Base-by-base conservation (phyloP, 371 early-diverging fungal genomes). In the Mucor piriformis region DNA sequence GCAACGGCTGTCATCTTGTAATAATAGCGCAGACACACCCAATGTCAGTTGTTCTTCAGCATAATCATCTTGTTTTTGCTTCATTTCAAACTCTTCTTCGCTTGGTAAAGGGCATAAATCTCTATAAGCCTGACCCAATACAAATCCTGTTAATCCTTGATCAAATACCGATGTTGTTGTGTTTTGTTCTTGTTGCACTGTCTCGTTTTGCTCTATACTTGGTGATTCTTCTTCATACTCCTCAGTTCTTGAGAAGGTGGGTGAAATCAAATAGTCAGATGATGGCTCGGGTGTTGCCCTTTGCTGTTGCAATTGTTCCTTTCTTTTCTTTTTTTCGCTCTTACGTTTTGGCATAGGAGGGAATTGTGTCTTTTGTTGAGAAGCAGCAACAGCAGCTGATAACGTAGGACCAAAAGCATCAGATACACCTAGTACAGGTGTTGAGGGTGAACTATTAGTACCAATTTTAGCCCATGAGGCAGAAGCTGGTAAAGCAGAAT, bases 391-490 rank as follows among this genome's bases (percentile, higher is more conserved):
- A 10, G 77, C 77, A 51, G 70, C 77, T 6, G 77, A 74, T 38
- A 76, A 38, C 7, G 77, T 74, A 8, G 77, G 77, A 10, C 77
- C 80, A 60, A 76, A 76, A 23, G 73, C 65, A 49, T 49, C 49
- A 1, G 49, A 53, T 12, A 49, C 64, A 40, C n/a, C 27, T 25
- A 54, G 43, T 7, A 57, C 65, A 33, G 81, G 82, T 15, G 76
- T 74, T 13, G 70, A 69, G 33, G 73, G 72, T 50, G 49, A 38
- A 13, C 60, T 57, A 29, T 20, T 49, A 6, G 42, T 52, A 32
- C 67, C 44, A 10, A 61, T 24, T 50, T 76, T 83, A 13, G 83
- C 88, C 88, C 88, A 87, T 0, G 88, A 84, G 0, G 84, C 88
- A 12, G 83, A 76, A 15, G 83, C 81, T 13, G 88, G 88, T 13